Evolutionary conservation across 169 alveolate species (phyloP).

Genomic region (Cryptosporidium parvum): DNA sequence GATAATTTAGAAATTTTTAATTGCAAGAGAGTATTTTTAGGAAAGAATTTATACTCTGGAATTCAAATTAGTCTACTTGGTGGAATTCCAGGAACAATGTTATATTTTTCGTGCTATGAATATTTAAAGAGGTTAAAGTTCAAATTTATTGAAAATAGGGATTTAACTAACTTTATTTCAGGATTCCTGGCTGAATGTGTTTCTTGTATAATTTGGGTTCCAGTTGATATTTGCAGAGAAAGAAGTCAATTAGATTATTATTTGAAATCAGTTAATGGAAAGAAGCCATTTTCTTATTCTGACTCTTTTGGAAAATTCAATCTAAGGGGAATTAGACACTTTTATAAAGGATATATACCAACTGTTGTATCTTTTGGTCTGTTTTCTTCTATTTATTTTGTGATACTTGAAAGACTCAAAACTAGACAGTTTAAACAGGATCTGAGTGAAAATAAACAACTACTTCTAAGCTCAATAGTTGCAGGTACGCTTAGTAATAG

Average conservation of each 20-base stretch:
- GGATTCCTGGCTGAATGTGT: conserved; percentile 1
- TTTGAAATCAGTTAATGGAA: not conserved
- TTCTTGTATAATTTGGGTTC: conserved; percentile 12
- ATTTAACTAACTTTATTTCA: not conserved
- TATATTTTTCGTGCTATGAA: conserved; percentile 9
- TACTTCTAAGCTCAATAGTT: no score
- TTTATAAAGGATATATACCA: not conserved
- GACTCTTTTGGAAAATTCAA: not conserved
- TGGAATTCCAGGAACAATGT: not conserved
- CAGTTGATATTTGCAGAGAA: not conserved
- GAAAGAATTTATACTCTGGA: not conserved
- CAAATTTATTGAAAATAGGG: not conserved
- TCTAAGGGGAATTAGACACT: no score
- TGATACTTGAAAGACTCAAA: not conserved
- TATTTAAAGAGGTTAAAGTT: not conserved
- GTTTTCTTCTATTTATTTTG: not conserved
- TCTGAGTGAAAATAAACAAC: not conserved
- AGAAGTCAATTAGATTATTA: not conserved
- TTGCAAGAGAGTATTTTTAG: not conserved
- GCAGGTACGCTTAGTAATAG: not conserved
- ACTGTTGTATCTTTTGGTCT: conserved; percentile 2
- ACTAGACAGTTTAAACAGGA: not conserved
- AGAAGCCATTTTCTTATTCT: not conserved
- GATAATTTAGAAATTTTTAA: not conserved
- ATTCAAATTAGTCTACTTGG: conserved; percentile 1